A percentile compares a stretch with the other conserved stretches of the same genome.
phyloP scores from a whole-genome alignment of 768 basidiomycete species.

The Mycena polygramma region DNA sequence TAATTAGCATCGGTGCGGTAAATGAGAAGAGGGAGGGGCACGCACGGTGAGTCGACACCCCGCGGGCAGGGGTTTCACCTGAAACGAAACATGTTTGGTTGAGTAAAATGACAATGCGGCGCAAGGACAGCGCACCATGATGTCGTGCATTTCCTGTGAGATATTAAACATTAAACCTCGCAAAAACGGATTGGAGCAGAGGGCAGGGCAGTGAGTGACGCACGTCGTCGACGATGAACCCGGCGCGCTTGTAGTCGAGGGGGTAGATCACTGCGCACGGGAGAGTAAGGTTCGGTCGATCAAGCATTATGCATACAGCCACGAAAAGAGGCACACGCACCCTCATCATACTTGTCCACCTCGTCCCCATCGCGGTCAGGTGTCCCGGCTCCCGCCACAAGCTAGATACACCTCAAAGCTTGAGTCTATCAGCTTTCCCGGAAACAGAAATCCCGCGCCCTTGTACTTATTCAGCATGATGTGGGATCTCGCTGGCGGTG shows the following conservation, averaged over 20 bases:
- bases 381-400: slow-evolving; percentile 48
- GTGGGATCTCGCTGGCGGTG: no score
- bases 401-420: no score
- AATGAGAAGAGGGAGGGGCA: slow-evolving; percentile 1
- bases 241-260: slow-evolving; percentile 81
- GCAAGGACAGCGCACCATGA: slow-evolving; percentile 60
- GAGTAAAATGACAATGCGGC: neutral
- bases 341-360: slow-evolving; percentile 84
- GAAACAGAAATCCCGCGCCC: no score
- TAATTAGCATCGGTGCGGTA: no score
- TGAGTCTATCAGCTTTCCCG: no score
- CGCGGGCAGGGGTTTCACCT: slow-evolving; percentile 60
- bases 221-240: slow-evolving; percentile 84
- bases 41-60: slow-evolving; percentile 69
- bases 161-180: neutral
- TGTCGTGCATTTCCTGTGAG: slow-evolving; percentile 61
- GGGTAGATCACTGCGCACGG: slow-evolving; percentile 81
- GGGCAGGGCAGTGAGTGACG: slow-evolving; percentile 32
- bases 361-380: slow-evolving; percentile 84
- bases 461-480: no score
- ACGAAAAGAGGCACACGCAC: slow-evolving; percentile 48
- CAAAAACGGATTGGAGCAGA: no score
- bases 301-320: neutral
- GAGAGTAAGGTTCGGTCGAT: neutral
- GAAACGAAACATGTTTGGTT: neutral